Conservation (phyloP, 768 basidiomycete genomes). For the Saitozyma sp. region DNA sequence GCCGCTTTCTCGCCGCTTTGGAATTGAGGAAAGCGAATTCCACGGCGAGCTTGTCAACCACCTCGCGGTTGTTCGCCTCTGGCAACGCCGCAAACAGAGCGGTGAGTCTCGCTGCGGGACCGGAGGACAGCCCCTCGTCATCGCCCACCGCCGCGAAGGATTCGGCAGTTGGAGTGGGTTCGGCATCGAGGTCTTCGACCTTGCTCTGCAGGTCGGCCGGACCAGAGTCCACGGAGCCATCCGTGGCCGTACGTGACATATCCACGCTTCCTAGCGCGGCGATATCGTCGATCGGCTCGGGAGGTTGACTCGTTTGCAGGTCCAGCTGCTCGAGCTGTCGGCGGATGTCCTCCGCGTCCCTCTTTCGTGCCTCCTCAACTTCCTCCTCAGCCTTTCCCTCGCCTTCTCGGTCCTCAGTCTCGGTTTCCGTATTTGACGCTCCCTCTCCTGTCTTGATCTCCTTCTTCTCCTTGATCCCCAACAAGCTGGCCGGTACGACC, state of each 20-base stretch:
- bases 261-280: slow-evolving; percentile 8
- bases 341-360: slow-evolving; percentile 64
- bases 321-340: slow-evolving; percentile 78
- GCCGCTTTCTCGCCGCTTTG: slow-evolving; percentile 88
- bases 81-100: slow-evolving; percentile 86
- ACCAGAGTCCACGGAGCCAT: slow-evolving; percentile 12
- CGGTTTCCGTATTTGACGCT: background rate
- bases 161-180: slow-evolving; percentile 3
- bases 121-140: slow-evolving; percentile 68
- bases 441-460: background rate
- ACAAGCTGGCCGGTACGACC: slow-evolving; percentile 81
- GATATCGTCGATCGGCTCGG: background rate
- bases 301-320: slow-evolving; percentile 11
- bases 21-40: slow-evolving; percentile 97
- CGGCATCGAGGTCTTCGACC: background rate
- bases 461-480: slow-evolving; percentile 64
- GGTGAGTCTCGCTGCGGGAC: slow-evolving; percentile 88
- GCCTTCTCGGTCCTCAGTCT: background rate
- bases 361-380: slow-evolving; percentile 51
- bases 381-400: slow-evolving; percentile 8
- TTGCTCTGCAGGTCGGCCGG: background rate
- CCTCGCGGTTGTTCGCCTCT: slow-evolving; percentile 83
- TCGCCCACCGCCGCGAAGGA: slow-evolving; percentile 15
- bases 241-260: slow-evolving; percentile 24
- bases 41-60: slow-evolving; percentile 90